Conservation (phyloP, 805 yeast species). For the Metschnikowia kunwiensis region DNA sequence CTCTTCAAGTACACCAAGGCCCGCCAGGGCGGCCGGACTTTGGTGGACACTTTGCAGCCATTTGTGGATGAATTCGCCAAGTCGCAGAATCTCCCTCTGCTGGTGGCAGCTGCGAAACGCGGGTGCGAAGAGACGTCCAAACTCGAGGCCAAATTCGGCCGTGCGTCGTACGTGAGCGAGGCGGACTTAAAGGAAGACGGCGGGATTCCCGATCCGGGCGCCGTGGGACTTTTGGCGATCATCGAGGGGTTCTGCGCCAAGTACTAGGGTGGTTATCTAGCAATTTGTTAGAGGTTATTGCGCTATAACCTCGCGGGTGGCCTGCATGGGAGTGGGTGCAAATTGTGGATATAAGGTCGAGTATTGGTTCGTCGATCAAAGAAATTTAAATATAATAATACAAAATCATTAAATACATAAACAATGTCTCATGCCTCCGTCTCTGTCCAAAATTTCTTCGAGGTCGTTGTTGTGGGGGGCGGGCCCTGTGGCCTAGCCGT, state of each 20-base stretch:
- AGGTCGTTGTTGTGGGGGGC: constrained; percentile 43
- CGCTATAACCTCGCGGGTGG: constrained; percentile 10
- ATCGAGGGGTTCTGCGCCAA: constrained; percentile 40
- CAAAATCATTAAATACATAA: background rate
- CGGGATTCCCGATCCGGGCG: constrained; percentile 94
- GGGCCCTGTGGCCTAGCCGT: constrained; percentile 46
- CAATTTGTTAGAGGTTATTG: background rate
- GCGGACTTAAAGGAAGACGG: constrained; percentile 56
- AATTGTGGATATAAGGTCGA: constrained; percentile 1
- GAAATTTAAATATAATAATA: no score
- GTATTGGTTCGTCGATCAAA: no score
- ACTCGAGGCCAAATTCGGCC: constrained; percentile 82
- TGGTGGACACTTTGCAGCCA: constrained; percentile 87
- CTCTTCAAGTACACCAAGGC: constrained; percentile 86
- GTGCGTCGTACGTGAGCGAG: constrained; percentile 84
- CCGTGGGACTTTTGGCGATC: constrained; percentile 73
- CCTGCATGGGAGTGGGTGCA: constrained; percentile 15
- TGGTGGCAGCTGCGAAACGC: constrained; percentile 63
- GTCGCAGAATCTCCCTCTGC: constrained; percentile 52
- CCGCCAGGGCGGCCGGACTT: constrained; percentile 81
- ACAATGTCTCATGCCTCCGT: constrained; percentile 1
- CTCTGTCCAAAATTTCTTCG: constrained; percentile 25
- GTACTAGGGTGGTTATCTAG: constrained; percentile 12
- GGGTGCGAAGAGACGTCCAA: constrained; percentile 78
- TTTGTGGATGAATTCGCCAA: constrained; percentile 61